Conservation (phyloP, 2,329 filamentous ascomycete genomes). For the Colletotrichum cereale region DNA sequence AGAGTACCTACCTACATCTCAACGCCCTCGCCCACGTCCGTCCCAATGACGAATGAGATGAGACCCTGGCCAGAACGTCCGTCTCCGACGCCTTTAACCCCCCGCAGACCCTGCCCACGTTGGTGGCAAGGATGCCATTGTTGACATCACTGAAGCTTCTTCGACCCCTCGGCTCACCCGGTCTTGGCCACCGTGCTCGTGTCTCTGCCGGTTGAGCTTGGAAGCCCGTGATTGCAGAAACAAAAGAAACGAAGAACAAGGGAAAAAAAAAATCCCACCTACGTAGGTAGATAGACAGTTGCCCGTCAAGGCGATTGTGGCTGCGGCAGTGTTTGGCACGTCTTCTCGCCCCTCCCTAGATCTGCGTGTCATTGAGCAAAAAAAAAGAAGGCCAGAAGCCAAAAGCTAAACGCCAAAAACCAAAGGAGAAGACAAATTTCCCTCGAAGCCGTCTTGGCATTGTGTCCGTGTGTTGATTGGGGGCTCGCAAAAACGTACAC, state of each 20-base stretch:
- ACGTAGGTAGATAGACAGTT: background rate
- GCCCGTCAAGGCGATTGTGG: background rate
- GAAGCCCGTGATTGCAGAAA: background rate
- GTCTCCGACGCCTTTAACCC: background rate
- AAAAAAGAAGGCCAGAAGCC: background rate
- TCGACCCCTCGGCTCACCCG: conserved; percentile 15
- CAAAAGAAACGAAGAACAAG: background rate
- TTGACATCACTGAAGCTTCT: conserved; percentile 24
- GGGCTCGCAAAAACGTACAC: background rate
- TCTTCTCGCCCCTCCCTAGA: background rate
- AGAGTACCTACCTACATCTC: background rate
- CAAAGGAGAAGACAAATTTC: background rate
- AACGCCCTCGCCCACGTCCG: background rate
- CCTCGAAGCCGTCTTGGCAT: conserved; percentile 16
- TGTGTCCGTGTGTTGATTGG: background rate
- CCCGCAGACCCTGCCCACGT: conserved; percentile 18
- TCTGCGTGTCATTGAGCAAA: background rate
- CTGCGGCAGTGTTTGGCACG: conserved; percentile 2
- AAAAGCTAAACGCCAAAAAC: background rate
- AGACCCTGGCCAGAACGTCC: conserved; percentile 14
- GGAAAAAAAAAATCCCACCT: background rate
- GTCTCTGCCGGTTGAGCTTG: background rate
- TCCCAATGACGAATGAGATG: conserved; percentile 24
- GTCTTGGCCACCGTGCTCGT: background rate
- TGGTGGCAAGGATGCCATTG: conserved; percentile 15